Conservation (phyloP, 1,139 yeast species). For the Arxiozyma bovina region DNA sequence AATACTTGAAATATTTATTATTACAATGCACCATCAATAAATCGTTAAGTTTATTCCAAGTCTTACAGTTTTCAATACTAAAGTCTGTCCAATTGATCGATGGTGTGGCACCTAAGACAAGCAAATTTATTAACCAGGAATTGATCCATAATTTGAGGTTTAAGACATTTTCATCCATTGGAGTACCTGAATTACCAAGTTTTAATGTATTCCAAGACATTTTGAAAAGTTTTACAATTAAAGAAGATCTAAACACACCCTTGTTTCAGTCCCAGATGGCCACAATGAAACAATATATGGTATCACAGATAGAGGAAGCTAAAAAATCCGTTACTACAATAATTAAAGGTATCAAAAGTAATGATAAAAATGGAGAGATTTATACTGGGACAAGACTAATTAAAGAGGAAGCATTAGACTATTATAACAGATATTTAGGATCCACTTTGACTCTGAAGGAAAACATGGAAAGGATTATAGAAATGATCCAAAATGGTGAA, state of each 20-base stretch:
- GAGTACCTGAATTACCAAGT: slow-evolving; percentile 60
- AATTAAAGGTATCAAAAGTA: slow-evolving; percentile 16
- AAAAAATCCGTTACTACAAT: slow-evolving; percentile 15
- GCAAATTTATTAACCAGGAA: slow-evolving; percentile 38
- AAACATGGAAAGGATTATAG: slow-evolving; percentile 10
- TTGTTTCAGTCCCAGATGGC: slow-evolving; percentile 13
- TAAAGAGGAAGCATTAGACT: slow-evolving; percentile 23
- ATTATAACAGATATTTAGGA: slow-evolving; percentile 21
- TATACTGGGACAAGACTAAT: slow-evolving; percentile 26
- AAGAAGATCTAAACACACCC: slow-evolving; percentile 10
- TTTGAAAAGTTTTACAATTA: slow-evolving; percentile 17
- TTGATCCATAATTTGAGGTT: slow-evolving; percentile 58
- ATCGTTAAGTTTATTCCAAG: slow-evolving; percentile 35
- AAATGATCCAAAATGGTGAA: neutral
- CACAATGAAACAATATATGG: slow-evolving; percentile 15
- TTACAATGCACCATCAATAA: slow-evolving; percentile 34
- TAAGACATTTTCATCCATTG: slow-evolving; percentile 78
- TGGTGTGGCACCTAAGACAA: slow-evolving; percentile 32
- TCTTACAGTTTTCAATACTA: slow-evolving; percentile 35
- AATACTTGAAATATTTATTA: slow-evolving; percentile 26
- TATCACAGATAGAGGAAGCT: slow-evolving; percentile 16
- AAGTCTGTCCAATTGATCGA: slow-evolving; percentile 33
- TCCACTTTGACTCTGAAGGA: slow-evolving; percentile 12
- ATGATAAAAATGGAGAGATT: slow-evolving; percentile 15
- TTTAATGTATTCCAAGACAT: slow-evolving; percentile 30